Base-by-base conservation (phyloP, 306 rosid species). In the Clitoria ternatea region DNA sequence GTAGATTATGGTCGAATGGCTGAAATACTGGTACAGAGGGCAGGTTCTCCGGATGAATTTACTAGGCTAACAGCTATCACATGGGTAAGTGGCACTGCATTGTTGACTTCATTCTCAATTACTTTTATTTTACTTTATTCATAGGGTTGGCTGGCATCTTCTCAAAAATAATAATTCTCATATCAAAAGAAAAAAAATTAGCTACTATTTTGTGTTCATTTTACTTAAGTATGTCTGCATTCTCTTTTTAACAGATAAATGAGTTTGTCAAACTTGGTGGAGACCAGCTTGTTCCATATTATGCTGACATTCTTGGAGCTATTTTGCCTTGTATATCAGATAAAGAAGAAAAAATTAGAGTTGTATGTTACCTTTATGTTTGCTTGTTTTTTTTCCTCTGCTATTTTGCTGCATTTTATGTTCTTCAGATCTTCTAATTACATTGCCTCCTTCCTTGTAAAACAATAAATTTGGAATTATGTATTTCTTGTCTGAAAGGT, bases 1-100 rank as follows among this genome's bases (percentile, higher is more conserved):
- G 99, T 95, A 95, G 99, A 95, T 95, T 95, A 89, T 87, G 97
- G 99, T 70, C 96, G 99, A 72, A 95, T 95, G 99, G 97, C 97
- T 75, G 91, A 95, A 80, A 95, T 95, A 74, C 84, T 95, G 88
- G 96, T 95, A 59, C 87, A 89, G 80, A 95, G 97, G 81, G 97
- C 97, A 49, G 85, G 85, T 80, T 91, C 97, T 76, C 37, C 70
- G 0, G 97, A 95, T 77, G 99, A 95, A 61, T 95, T 91, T 82
- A 95, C 97, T 77, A 89, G 99, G 78, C 84, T 91, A 83, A 91
- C 96, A 37, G 97, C 99, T 57, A 80, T 91, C 71, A 95, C 92
- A 54, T 95, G 99, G 99, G 99, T 91, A 85, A 78, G 89, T 81
- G 23, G 56, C 45, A 67, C 50, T 20, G 6, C 63, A 69, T 48